Percentiles rank a stretch among this genome's conserved stretches.
phyloP scores from a whole-genome alignment of 2,329 filamentous ascomycete species.

The Colletotrichum incanum region DNA sequence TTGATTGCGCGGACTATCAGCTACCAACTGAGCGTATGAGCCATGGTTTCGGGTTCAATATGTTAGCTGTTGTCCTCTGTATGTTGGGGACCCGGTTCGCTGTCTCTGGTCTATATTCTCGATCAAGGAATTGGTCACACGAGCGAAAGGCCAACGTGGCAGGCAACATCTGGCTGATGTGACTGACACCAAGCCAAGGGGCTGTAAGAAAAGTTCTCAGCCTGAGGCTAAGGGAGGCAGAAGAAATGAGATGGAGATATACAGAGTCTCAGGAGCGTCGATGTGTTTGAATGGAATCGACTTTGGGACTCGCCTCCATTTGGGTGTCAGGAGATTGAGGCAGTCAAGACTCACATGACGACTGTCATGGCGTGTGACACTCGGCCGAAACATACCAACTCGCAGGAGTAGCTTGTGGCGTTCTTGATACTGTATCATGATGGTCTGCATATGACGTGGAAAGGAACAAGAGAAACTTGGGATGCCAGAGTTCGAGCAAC shows the following conservation, averaged over 20 bases:
- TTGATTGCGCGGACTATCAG: background rate
- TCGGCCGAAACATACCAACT: constrained; percentile 11
- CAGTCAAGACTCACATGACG: background rate
- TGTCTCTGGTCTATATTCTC: background rate
- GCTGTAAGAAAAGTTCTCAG: background rate
- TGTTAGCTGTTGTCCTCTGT: background rate
- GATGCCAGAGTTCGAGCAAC: too few relatives aligned
- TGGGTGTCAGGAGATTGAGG: background rate
- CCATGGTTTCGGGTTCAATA: background rate
- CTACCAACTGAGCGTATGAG: background rate
- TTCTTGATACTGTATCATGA: background rate
- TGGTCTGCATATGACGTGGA: background rate
- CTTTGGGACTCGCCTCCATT: background rate
- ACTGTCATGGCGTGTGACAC: background rate
- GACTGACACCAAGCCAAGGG: background rate
- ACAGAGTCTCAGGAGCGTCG: background rate
- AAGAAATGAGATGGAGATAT: background rate
- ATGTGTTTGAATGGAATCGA: background rate
- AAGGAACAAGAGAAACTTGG: background rate
- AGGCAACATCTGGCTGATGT: background rate
- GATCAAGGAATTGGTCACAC: background rate
- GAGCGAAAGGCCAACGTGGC: background rate
- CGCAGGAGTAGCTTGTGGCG: constrained; percentile 3
- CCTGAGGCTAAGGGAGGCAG: background rate
- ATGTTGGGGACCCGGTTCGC: background rate